Base-by-base conservation (phyloP, 2,329 filamentous ascomycete species). In the Diaporthe humulicola region DNA sequence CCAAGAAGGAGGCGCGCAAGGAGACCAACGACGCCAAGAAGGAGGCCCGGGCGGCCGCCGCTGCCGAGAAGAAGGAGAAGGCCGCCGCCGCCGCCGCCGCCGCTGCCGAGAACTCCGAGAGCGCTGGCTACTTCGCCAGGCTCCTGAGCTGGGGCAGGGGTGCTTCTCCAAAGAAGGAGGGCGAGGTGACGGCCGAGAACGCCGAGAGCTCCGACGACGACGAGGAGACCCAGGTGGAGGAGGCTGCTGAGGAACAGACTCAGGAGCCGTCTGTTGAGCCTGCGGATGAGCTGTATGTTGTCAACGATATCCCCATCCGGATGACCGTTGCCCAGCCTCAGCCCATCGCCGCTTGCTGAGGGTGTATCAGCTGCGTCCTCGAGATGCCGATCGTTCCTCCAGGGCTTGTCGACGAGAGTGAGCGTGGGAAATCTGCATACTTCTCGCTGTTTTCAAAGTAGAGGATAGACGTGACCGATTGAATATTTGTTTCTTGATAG, bases 121-220 rank as follows among this genome's bases (percentile, higher is more conserved):
- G 61, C 30, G 45, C 61, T 25, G 45, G 61, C 7, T 67, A 67
- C 45, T 50, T 67, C 42, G 30, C 61, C 30, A 67, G 61, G 45
- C 61, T 67, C 61, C 19, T 67, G 61, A 67, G 42, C 61, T 67
- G 61, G 61, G 61, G 61, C 3, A 67, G 61, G 15, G 61, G 61
- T 25, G 25, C 28, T 14, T 50, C 45, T 50, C 61, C 61, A 2
- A 67, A 50, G 9, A 45, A 30, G 42, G 61, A 67, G 22, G 45
- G 28, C 3, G 61, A 67, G 22, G 45, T 52, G 4, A 67, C 25
- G 28, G 42, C 22, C 7, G 42, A 67, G 61, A 45, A 38, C 7
- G 22, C 5, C 14, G 61, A 67, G 30, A 67, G 61, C 22, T 67
- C 61, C 14, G 61, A 50, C 19, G 60, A 50, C 12, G 61, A 67